Evolutionary conservation across 805 yeast genomes (phyloP).

Genomic region (Yamadazyma philogaea): DNA sequence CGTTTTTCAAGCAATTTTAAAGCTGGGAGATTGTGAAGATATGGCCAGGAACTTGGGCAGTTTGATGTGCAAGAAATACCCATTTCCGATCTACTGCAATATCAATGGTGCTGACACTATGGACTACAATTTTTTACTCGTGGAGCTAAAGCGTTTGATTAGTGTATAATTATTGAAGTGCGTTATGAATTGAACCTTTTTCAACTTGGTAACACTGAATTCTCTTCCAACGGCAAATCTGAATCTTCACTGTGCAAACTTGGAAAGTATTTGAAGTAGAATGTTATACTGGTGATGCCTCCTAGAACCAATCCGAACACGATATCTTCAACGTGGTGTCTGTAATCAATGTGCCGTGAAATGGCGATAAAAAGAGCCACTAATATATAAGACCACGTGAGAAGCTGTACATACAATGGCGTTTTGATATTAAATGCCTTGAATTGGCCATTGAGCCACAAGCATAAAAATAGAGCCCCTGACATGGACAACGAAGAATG

Average conservation of each 20-base stretch:
- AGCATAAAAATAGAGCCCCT: constrained; percentile 29
- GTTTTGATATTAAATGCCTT: constrained; percentile 7
- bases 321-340: constrained; percentile 36
- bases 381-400: constrained; percentile 19
- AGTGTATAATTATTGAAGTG: not conserved
- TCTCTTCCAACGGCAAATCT: constrained; percentile 8
- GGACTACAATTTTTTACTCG: constrained; percentile 12
- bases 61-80: constrained; percentile 12
- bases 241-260: constrained; percentile 4
- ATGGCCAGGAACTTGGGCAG: constrained; percentile 12
- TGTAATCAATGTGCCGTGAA: constrained; percentile 33
- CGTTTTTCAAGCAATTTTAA: constrained; percentile 9
- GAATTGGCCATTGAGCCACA: constrained; percentile 33
- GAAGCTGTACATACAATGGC: constrained; percentile 4
- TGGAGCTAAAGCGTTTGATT: constrained; percentile 6
- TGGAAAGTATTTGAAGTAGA: constrained; percentile 14
- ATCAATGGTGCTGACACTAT: constrained; percentile 11
- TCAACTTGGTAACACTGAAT: constrained; percentile 6
- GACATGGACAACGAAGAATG: constrained; percentile 37
- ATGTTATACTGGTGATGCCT: constrained; percentile 15
- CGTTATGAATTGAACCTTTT: too few relatives aligned
- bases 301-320: constrained; percentile 29
- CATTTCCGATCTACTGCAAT: constrained; percentile 13
- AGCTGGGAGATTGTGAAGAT: constrained; percentile 13
- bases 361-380: constrained; percentile 31